phyloP scores from a whole-genome alignment of 805 yeast species.

The Ogataea parapolymorpha region DNA sequence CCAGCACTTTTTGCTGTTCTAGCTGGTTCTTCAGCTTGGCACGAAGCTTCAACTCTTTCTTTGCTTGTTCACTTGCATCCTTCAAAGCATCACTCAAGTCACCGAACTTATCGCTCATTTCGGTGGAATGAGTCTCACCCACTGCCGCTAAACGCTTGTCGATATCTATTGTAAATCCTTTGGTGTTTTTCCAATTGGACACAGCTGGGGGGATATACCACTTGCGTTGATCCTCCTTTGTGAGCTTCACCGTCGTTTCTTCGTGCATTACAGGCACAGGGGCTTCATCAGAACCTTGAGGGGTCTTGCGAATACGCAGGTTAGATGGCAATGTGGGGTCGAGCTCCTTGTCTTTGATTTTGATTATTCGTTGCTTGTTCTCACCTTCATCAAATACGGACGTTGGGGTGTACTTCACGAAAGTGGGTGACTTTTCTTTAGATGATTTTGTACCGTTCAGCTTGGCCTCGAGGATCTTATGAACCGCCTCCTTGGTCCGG shows the following conservation, averaged over 20 bases:
- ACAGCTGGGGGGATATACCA: constrained; percentile 92
- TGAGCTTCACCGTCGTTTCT: constrained; percentile 47
- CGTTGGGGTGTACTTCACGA: constrained; percentile 43
- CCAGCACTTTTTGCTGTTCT: constrained; percentile 47
- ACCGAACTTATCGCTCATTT: constrained; percentile 56
- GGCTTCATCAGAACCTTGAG: constrained; percentile 56
- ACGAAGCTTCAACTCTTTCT: constrained; percentile 52
- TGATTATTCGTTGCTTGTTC: constrained; percentile 46
- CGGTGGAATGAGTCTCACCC: constrained; percentile 34
- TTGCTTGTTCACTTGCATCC: constrained; percentile 58
- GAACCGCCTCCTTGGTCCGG: constrained; percentile 56
- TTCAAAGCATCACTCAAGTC: constrained; percentile 69
- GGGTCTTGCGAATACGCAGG: constrained; percentile 67
- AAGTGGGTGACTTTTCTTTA: constrained; percentile 34
- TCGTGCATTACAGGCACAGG: constrained; percentile 65
- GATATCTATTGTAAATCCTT: constrained; percentile 78
- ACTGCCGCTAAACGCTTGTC: constrained; percentile 71
- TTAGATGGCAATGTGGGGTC: constrained; percentile 90
- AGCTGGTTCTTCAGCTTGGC: constrained; percentile 45
- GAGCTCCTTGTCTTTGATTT: constrained; percentile 60
- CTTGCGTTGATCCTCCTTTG: constrained; percentile 68
- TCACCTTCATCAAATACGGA: constrained; percentile 30
- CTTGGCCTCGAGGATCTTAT: constrained; percentile 45
- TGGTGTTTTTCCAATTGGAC: constrained; percentile 94
- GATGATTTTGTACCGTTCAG: constrained; percentile 32